Conservation (phyloP, 2,329 filamentous ascomycete species). For the Lachnellula cervina region DNA sequence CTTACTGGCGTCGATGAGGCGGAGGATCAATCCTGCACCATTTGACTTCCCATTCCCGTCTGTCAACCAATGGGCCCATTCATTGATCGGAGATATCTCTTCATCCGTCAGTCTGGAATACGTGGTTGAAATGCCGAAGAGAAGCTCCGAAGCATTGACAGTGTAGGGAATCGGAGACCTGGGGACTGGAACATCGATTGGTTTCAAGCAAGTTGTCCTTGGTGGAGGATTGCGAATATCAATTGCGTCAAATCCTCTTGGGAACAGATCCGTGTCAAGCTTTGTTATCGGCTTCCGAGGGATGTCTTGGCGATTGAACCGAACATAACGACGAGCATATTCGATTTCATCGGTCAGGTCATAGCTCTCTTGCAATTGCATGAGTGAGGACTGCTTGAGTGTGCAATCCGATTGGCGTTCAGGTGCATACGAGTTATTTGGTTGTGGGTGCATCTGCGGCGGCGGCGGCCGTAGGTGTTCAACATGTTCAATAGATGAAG, state of each 20-base stretch:
- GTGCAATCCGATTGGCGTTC: conserved; percentile 36
- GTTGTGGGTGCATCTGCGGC: conserved; percentile 6
- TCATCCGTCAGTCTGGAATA: conserved; percentile 50
- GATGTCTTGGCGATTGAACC: conserved; percentile 46
- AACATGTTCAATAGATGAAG: conserved; percentile 2
- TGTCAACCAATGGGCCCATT: conserved; percentile 58
- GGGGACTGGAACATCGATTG: conserved; percentile 47
- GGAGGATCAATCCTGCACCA: conserved; percentile 50
- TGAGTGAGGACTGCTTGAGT: conserved; percentile 44
- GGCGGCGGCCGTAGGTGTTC: conserved; percentile 8
- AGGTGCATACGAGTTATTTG: conserved; percentile 3
- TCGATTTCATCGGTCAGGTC: conserved; percentile 47
- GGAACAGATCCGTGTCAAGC: conserved; percentile 43
- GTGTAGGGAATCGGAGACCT: conserved; percentile 45
- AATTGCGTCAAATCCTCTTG: conserved; percentile 43
- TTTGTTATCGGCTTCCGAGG: conserved; percentile 48
- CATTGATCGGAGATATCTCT: conserved; percentile 48
- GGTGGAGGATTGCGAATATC: conserved; percentile 40
- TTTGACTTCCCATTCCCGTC: conserved; percentile 51
- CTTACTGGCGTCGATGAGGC: conserved; percentile 49
- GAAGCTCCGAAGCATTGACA: conserved; percentile 51
- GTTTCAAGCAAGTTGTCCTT: conserved; percentile 42
- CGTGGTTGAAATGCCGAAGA: conserved; percentile 56
- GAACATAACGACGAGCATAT: conserved; percentile 52
- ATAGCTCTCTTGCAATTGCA: conserved; percentile 42